A percentile compares a stretch with the other conserved stretches of the same genome.
These are phyloP conservation scores for Articulospora tetracladia DNA, from an alignment of 495 filamentous ascomycete species.

Conservation along the genomic window DNA sequence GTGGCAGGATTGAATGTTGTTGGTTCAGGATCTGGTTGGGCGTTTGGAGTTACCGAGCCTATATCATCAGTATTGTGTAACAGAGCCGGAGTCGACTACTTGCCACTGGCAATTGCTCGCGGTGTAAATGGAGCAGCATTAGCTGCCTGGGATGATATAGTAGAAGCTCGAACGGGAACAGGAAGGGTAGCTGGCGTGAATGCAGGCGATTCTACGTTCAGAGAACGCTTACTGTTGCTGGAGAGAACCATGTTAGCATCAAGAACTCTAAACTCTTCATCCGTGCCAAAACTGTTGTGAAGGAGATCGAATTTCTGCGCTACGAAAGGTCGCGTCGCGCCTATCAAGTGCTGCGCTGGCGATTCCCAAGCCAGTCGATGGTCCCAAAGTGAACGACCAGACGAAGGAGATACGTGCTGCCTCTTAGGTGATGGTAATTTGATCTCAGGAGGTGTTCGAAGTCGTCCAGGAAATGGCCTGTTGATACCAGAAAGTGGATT, in stretches of 20 bases:
- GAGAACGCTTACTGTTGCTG: constrained; percentile 57
- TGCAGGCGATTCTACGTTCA: constrained; percentile 94
- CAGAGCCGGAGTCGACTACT: background rate
- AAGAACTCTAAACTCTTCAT: constrained; percentile 20
- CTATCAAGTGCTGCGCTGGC: too few species aligned
- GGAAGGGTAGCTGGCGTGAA: constrained; percentile 71
- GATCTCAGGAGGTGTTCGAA: too few species aligned
- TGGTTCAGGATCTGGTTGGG: constrained; percentile 39
- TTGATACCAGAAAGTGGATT: too few species aligned
- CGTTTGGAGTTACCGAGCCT: constrained; percentile 45
- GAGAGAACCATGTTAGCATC: constrained; percentile 19
- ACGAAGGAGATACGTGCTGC: too few species aligned
- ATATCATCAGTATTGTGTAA: constrained; percentile 1
- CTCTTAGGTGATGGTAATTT: too few species aligned
- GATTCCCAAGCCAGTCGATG: too few species aligned
- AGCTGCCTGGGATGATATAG: constrained; percentile 81
- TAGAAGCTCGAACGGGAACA: constrained; percentile 31
- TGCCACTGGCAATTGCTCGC: constrained; percentile 22
- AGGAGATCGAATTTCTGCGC: background rate
- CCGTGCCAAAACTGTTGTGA: too few species aligned
- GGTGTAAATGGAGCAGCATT: constrained; percentile 93
- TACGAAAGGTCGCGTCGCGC: background rate
- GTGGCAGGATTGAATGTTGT: constrained; percentile 47
- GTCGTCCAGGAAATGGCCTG: too few species aligned
- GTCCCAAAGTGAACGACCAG: too few species aligned